Conservation (phyloP, 305 asterid genomes). For the Caryopteris hybrid region DNA sequence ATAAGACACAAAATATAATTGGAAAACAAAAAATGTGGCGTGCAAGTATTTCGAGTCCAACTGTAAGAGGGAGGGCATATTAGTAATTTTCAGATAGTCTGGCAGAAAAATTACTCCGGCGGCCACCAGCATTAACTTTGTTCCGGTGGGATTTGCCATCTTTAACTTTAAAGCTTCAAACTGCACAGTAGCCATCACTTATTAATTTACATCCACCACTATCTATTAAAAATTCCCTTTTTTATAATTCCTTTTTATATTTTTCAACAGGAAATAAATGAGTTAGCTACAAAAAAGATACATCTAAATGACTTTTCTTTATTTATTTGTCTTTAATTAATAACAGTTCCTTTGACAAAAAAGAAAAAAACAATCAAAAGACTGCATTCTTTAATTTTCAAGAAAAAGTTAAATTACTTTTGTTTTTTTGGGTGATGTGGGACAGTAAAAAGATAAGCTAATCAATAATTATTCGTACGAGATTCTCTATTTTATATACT, state of each 20-base stretch:
- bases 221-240: slow-evolving; percentile 17
- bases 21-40: too few species aligned
- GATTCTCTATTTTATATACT: too few species aligned
- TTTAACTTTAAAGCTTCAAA: slow-evolving; percentile 20
- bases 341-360: too few species aligned
- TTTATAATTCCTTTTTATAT: neutral
- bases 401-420: neutral
- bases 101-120: slow-evolving; percentile 21
- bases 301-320: neutral
- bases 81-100: neutral
- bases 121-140: slow-evolving; percentile 24
- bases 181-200: slow-evolving; percentile 13
- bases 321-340: neutral
- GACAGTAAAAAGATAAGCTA: too few species aligned
- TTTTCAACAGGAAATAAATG: slow-evolving; percentile 20
- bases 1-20: too few species aligned
- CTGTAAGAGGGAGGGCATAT: neutral
- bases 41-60: neutral
- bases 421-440: too few species aligned
- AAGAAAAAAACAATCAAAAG: neutral
- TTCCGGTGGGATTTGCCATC: slow-evolving; percentile 32
- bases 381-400: neutral
- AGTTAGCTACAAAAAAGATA: too few species aligned
- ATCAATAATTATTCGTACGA: too few species aligned
- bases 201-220: slow-evolving; percentile 34